These are phyloP conservation scores for Mariannaea sp. DNA, from an alignment of 2,329 filamentous ascomycete species.

Conservation along the genomic window DNA sequence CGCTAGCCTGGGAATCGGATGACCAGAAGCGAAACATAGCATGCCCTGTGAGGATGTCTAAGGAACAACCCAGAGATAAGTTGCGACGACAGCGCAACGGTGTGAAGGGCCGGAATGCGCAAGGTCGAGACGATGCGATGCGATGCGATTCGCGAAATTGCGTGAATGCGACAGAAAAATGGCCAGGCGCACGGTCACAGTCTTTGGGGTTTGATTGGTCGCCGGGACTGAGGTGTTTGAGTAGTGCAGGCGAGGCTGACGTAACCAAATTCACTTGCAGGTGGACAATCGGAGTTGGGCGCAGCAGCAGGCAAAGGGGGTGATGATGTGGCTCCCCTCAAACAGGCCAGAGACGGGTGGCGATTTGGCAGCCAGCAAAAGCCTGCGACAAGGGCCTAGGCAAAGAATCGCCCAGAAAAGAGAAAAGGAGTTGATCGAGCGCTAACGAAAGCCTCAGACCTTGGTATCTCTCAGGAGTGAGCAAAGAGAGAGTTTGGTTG, in stretches of 20 bases:
- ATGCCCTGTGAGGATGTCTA: constrained; percentile 42
- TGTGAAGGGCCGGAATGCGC: constrained; percentile 14
- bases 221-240: constrained; percentile 8
- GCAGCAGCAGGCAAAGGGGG: constrained; percentile 34
- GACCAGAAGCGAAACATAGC: constrained; percentile 68
- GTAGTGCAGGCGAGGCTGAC: constrained; percentile 39
- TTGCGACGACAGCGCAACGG: constrained; percentile 28
- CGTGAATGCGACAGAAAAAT: constrained; percentile 24
- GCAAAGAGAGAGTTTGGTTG: constrained; percentile 21
- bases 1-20: constrained; percentile 62
- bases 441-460: constrained; percentile 55
- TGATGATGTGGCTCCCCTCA: constrained; percentile 44
- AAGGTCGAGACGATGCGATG: constrained; percentile 31
- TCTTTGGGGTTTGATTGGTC: constrained; percentile 6
- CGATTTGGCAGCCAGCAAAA: constrained; percentile 30
- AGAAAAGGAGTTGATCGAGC: constrained; percentile 45
- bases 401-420: constrained; percentile 27
- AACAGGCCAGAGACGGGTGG: constrained; percentile 35
- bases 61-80: constrained; percentile 11
- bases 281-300: constrained; percentile 37
- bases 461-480: constrained; percentile 29
- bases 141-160: constrained; percentile 17
- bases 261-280: constrained; percentile 38
- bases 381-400: constrained; percentile 31
- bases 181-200: constrained; percentile 17